These are phyloP conservation scores for Macrolepiota dolichaula DNA, from an alignment of 768 basidiomycete species.

Conservation along the genomic window DNA sequence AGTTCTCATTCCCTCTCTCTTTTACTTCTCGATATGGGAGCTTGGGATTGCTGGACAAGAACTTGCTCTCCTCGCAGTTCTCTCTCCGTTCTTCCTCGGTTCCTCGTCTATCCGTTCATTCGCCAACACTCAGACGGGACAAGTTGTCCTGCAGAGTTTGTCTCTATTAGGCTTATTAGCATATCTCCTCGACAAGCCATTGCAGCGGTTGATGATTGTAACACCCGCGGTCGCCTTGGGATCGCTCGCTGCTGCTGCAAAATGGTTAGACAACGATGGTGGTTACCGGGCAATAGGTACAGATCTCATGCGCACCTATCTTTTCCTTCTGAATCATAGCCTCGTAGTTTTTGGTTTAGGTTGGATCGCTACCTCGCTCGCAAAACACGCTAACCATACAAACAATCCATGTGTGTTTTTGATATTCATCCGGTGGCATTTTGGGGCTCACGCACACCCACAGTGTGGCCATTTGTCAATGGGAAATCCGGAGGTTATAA, in stretches of 20 bases:
- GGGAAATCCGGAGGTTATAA: constrained; percentile 67
- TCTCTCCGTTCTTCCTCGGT: constrained; percentile 65
- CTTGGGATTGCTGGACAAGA: constrained; percentile 84
- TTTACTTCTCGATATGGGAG: constrained; percentile 93
- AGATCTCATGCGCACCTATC: background rate
- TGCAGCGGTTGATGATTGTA: constrained; percentile 9
- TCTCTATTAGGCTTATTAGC: constrained; percentile 11
- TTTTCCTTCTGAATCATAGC: background rate
- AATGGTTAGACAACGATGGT: constrained; percentile 18
- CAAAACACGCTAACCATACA: constrained; percentile 76
- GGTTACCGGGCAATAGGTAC: constrained; percentile 48
- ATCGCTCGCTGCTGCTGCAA: background rate
- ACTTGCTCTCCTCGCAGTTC: constrained; percentile 63
- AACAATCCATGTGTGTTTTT: constrained; percentile 68
- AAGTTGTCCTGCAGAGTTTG: constrained; percentile 10
- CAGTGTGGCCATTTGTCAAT: constrained; percentile 80
- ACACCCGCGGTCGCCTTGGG: constrained; percentile 2
- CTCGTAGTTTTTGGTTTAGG: constrained; percentile 61
- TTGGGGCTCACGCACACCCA: background rate
- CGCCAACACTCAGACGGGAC: constrained; percentile 9
- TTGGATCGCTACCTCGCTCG: constrained; percentile 58
- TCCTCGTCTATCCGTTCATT: constrained; percentile 24
- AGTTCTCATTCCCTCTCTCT: constrained; percentile 71
- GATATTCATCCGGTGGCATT: constrained; percentile 3
- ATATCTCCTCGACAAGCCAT: constrained; percentile 12